Evolutionary conservation across 192 early-diverging fungal genomes (phyloP).

Genomic region (Coemansia sp.): DNA sequence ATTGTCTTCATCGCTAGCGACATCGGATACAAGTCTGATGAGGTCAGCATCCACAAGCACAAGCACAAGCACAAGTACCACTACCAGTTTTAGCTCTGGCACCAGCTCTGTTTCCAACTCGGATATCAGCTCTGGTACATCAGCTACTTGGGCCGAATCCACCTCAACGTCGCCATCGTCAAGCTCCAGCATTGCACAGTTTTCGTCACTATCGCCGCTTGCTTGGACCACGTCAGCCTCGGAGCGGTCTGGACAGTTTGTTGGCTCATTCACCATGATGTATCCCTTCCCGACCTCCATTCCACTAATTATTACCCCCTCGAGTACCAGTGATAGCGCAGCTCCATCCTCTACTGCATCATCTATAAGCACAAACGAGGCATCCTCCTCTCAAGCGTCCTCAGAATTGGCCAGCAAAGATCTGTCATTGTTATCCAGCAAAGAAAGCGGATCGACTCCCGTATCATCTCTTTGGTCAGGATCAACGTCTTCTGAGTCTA

Average conservation of each 20-base stretch:
- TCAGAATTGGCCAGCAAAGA: no score
- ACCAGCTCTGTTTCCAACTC: background rate
- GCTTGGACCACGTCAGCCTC: background rate
- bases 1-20: background rate
- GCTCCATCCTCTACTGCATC: no score
- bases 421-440: no score
- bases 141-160: background rate
- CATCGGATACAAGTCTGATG: background rate
- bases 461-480: no score
- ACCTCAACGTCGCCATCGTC: background rate
- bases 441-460: no score
- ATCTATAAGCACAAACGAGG: no score
- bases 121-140: background rate
- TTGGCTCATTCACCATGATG: constrained; percentile 14
- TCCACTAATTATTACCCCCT: constrained; percentile 10
- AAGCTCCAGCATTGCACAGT: background rate
- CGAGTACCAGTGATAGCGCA: constrained; percentile 1
- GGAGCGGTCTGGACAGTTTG: constrained; percentile 8
- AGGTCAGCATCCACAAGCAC: background rate
- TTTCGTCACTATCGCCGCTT: background rate
- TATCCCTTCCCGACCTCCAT: constrained; percentile 25
- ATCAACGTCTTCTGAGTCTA: no score
- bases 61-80: background rate
- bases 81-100: background rate
- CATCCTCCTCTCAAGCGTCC: no score